Conservation (phyloP, 2,329 filamentous ascomycete species). For the Trichoderma afroharzianum region DNA sequence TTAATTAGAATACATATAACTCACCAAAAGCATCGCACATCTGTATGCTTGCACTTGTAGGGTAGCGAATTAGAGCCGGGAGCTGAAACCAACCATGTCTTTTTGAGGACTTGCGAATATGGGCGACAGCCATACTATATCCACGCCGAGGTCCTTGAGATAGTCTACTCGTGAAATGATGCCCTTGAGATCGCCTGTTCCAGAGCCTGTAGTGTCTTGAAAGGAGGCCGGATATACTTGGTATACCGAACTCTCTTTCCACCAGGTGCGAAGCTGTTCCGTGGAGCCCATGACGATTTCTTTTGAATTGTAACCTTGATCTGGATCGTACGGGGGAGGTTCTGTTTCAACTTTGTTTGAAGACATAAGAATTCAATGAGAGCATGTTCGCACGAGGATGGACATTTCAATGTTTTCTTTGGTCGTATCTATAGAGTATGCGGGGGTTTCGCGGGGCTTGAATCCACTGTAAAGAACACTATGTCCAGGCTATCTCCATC, state of each 20-base stretch:
- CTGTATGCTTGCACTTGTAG: not conserved
- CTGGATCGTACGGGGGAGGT: not conserved
- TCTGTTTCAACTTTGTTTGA: not conserved
- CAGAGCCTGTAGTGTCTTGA: conserved; percentile 54
- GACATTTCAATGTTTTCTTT: not conserved
- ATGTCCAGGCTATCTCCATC: not conserved
- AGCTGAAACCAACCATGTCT: conserved; percentile 51
- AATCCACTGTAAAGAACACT: not conserved
- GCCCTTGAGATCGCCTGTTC: conserved; percentile 54
- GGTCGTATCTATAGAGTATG: not conserved
- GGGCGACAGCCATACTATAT: conserved; percentile 54
- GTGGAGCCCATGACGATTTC: conserved; percentile 24
- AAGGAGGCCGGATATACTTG: conserved; percentile 62
- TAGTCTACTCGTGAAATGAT: conserved; percentile 57
- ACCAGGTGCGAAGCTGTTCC: conserved; percentile 43
- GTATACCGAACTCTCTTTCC: conserved; percentile 59
- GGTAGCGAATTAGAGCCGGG: not conserved
- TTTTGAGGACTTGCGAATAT: conserved; percentile 53
- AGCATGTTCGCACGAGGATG: not conserved
- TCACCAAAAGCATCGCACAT: not conserved
- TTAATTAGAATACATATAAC: not conserved
- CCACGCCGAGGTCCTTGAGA: conserved; percentile 51
- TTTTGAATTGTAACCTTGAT: not conserved
- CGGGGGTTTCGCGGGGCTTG: conserved; percentile 8
- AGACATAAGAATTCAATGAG: not conserved